These are phyloP conservation scores for Aristolochia fimbriata DNA, from an alignment of 164 flowering plant genomes.

Conservation along the genomic window DNA sequence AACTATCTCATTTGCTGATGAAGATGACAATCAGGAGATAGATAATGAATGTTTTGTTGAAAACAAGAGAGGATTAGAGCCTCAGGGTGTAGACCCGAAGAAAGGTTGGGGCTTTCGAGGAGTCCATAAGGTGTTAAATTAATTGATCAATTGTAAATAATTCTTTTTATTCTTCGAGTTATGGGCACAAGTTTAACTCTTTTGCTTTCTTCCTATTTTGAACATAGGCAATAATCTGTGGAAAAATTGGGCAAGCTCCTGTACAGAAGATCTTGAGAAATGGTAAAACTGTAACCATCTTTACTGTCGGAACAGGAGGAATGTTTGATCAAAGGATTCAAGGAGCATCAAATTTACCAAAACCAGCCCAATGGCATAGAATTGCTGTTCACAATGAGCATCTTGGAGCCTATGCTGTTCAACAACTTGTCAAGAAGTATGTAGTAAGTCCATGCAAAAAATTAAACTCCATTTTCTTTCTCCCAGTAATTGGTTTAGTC, in stretches of 20 bases:
- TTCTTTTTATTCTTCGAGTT: no score
- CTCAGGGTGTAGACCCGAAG: constrained; percentile 82
- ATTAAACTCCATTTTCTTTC: neutral
- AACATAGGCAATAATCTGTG: constrained; percentile 82
- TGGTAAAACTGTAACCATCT: constrained; percentile 80
- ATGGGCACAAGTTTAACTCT: no score
- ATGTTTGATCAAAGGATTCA: constrained; percentile 81
- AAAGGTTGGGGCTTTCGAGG: constrained; percentile 90
- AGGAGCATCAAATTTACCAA: constrained; percentile 41
- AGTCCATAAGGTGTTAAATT: constrained; percentile 77
- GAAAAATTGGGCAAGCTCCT: constrained; percentile 83
- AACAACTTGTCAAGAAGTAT: constrained; percentile 72
- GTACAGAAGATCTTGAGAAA: constrained; percentile 87
- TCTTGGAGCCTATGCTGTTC: constrained; percentile 81
- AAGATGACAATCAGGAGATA: constrained; percentile 17
- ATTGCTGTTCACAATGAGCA: constrained; percentile 74
- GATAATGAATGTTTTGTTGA: constrained; percentile 35
- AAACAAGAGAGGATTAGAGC: constrained; percentile 38
- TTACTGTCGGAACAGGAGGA: constrained; percentile 93
- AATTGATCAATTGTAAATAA: neutral
- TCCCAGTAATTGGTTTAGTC: no score
- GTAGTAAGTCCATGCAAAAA: neutral
- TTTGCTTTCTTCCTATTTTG: neutral
- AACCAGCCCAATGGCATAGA: constrained; percentile 95
- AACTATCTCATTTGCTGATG: constrained; percentile 20